Conservation (phyloP, 768 basidiomycete species). For the Amanita thiersii region DNA sequence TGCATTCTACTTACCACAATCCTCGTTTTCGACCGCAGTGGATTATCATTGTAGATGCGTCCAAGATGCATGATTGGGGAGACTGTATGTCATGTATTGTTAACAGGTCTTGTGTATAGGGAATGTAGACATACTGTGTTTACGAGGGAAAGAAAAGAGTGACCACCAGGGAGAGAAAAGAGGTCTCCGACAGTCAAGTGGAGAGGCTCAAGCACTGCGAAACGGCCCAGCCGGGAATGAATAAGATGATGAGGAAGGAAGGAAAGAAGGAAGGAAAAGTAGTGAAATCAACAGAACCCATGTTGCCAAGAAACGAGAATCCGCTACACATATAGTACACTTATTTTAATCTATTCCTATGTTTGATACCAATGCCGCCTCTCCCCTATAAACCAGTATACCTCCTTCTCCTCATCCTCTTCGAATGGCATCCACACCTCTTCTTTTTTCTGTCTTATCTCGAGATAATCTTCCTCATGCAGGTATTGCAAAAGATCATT, state of each 20-base stretch:
- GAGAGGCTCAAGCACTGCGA: conserved; percentile 16
- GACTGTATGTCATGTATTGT: no score
- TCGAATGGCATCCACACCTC: conserved; percentile 27
- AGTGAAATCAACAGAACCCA: conserved; percentile 6
- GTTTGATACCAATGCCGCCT: conserved; percentile 62
- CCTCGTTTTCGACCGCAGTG: conserved; percentile 18
- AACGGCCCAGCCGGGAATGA: conserved; percentile 16
- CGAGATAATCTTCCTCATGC: conserved; percentile 41
- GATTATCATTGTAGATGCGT: conserved; percentile 25
- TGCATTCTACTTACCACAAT: conserved; percentile 34
- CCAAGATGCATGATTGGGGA: conserved; percentile 17
- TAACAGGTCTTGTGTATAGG: no score
- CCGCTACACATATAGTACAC: background rate
- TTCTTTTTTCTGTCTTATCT: conserved; percentile 18
- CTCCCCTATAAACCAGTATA: conserved; percentile 51
- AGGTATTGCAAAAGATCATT: conserved; percentile 52
- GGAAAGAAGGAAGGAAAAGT: conserved; percentile 13
- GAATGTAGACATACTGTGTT: background rate
- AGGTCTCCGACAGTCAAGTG: conserved; percentile 15
- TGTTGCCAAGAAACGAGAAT: background rate
- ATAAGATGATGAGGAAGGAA: conserved; percentile 12
- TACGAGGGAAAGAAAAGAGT: background rate
- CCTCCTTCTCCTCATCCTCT: conserved; percentile 40
- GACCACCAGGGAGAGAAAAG: conserved; percentile 2
- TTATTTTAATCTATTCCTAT: conserved; percentile 16